Evolutionary conservation across 2,329 filamentous ascomycete genomes (phyloP).

Genomic region (Microdochium paspali): DNA sequence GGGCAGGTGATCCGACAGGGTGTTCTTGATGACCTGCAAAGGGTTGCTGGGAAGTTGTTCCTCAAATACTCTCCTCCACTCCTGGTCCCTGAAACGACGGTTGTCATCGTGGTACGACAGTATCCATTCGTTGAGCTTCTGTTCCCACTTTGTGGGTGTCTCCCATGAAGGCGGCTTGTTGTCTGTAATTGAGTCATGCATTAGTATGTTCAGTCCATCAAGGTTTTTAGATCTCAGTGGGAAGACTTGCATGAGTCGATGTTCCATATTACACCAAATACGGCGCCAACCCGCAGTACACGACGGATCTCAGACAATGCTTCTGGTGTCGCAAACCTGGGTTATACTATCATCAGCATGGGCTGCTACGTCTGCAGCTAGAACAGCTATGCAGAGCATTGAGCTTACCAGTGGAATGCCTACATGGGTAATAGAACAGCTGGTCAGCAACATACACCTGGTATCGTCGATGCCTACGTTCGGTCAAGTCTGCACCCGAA

Average conservation of each 20-base stretch:
- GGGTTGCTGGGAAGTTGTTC: slow-evolving; percentile 43
- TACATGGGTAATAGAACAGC: slow-evolving; percentile 4
- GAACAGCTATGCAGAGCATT: too few species aligned
- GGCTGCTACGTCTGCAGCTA: too few species aligned
- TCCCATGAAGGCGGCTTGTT: slow-evolving; percentile 51
- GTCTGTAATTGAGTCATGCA: slow-evolving; percentile 31
- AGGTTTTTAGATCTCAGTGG: too few species aligned
- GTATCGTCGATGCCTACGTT: too few species aligned
- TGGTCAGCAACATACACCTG: too few species aligned
- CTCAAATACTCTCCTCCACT: slow-evolving; percentile 58
- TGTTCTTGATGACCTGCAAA: slow-evolving; percentile 37
- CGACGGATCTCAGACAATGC: slow-evolving; percentile 58
- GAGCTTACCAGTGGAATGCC: slow-evolving; percentile 41
- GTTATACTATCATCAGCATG: not conserved
- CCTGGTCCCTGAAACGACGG: slow-evolving; percentile 54
- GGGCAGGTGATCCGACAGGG: slow-evolving; percentile 26
- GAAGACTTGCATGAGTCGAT: slow-evolving; percentile 54
- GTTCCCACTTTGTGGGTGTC: slow-evolving; percentile 51
- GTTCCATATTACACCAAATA: slow-evolving; percentile 65
- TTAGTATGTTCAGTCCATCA: too few species aligned
- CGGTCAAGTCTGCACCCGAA: too few species aligned
- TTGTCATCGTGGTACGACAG: slow-evolving; percentile 45
- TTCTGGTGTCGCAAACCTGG: slow-evolving; percentile 59
- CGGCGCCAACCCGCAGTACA: slow-evolving; percentile 49
- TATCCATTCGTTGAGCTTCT: slow-evolving; percentile 50